phyloP scores from a whole-genome alignment of 2,329 filamentous ascomycete species.

The Arthrobotrys entomopaga region DNA sequence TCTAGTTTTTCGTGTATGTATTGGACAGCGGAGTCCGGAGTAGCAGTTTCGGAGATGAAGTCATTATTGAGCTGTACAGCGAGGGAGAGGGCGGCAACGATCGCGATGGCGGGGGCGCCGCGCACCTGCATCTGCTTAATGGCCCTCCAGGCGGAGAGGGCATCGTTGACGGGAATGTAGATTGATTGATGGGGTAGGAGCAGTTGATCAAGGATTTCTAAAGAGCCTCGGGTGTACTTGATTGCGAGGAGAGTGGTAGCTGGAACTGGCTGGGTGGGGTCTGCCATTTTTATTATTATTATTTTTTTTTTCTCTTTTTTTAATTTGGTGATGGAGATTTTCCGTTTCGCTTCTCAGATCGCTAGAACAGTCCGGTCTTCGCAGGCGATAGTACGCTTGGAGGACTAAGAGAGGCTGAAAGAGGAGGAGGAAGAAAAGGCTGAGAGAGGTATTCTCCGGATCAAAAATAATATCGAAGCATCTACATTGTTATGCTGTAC shows the following conservation, averaged over 20 bases:
- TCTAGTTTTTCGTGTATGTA: conserved; percentile 81
- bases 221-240: conserved; percentile 74
- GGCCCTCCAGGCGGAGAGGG: conserved; percentile 81
- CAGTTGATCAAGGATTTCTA: conserved; percentile 85
- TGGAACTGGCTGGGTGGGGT: background rate
- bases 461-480: too few species aligned
- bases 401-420: too few species aligned
- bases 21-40: conserved; percentile 67
- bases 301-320: too few species aligned
- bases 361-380: too few species aligned
- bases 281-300: too few species aligned
- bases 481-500: background rate
- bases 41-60: conserved; percentile 49
- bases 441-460: too few species aligned
- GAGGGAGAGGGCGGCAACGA: conserved; percentile 90
- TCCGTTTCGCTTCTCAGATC: too few species aligned
- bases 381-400: too few species aligned
- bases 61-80: conserved; percentile 79
- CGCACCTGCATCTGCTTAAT: conserved; percentile 82
- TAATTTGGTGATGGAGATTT: too few species aligned
- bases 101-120: conserved; percentile 93
- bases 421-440: too few species aligned
- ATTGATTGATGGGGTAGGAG: conserved; percentile 81
- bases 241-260: conserved; percentile 74
- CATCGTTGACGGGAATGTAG: conserved; percentile 77